Base-by-base conservation (phyloP, 2,329 filamentous ascomycete genomes). In the Grosmannia penicillata region DNA sequence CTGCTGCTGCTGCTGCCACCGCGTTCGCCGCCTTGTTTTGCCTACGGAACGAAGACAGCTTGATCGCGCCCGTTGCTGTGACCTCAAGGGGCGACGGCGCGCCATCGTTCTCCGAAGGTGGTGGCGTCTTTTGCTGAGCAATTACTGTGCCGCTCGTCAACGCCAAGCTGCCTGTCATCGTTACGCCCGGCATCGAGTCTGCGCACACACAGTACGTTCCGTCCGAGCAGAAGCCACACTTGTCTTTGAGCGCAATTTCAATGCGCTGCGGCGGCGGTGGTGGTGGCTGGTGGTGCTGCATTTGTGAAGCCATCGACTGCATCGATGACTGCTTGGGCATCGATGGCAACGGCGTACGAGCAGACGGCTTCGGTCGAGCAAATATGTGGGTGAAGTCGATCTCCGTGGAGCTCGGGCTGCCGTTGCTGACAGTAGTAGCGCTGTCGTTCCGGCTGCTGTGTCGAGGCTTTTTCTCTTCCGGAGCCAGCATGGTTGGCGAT, bases 151-250 rank as follows among this genome's bases (percentile, higher is more conserved):
- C 39, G 4, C 38, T 19, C 13, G 44, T 33, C 18, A 47, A 52
- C 2, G 55, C 54, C 11, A 60, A 56, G 48, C 61, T 58, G 36
- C 58, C 56, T 1, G 61, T 56, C 24, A 56, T 58, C 14, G 47
- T 47, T 11, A 49, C 36, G 11, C 50, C 44, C 13, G 49, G 44
- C 42, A 54, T 52, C 15, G 52, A 47, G 9, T 87, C 82, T 19
- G 82, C 82, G 56, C 83, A 91, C 47, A 86, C 75, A 52, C 83
- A 91, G 49, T 83, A 83, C 1, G 79, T 86, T 5, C 81, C 82
- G 43, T 87, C 81, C 44, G 78, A 74, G 57, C 83, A 91, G 59
- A 91, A 91, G 7, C 83, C 83, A 54, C 83, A 91, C 17, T 73
- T 70, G 49, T 89, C 82, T 44, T 73, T 69, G 6, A 70, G 63